phyloP scores from a whole-genome alignment of 176 grass and related monocot genomes.

The Chrysopogon serrulatus region DNA sequence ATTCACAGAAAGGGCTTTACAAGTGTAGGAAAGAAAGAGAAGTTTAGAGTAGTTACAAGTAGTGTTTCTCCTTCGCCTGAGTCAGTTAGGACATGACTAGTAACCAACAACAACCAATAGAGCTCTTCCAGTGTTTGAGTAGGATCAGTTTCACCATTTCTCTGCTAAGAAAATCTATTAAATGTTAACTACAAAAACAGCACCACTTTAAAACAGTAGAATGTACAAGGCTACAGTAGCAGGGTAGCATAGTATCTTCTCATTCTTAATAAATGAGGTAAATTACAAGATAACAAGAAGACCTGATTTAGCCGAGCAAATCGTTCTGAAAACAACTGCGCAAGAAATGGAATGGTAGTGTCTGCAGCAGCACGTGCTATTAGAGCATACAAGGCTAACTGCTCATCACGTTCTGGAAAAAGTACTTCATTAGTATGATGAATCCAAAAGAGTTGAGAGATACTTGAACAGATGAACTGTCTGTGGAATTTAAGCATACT shows the following conservation, averaged over 20 bases:
- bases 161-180: slow-evolving; percentile 47
- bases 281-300: slow-evolving; percentile 12
- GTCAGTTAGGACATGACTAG: slow-evolving; percentile 97
- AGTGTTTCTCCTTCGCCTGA: slow-evolving; percentile 95
- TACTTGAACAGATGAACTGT: slow-evolving; percentile 15
- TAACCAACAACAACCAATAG: slow-evolving; percentile 92
- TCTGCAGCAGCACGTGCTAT: slow-evolving; percentile 82
- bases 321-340: slow-evolving; percentile 69
- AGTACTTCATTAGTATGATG: slow-evolving; percentile 28
- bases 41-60: slow-evolving; percentile 64
- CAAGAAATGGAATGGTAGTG: slow-evolving; percentile 77
- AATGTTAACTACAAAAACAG: slow-evolving; percentile 1
- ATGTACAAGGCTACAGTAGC: background rate
- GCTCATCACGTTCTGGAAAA: slow-evolving; percentile 89
- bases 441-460: background rate
- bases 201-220: background rate
- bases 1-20: background rate
- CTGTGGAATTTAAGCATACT: slow-evolving; percentile 57
- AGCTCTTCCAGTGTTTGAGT: slow-evolving; percentile 90
- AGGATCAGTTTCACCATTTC: slow-evolving; percentile 57
- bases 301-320: slow-evolving; percentile 79
- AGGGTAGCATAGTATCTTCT: background rate
- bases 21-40: slow-evolving; percentile 19
- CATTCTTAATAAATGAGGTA: background rate
- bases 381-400: slow-evolving; percentile 84